Base-by-base conservation (phyloP, 345 rosid genomes). In the Kernera saxatilis region DNA sequence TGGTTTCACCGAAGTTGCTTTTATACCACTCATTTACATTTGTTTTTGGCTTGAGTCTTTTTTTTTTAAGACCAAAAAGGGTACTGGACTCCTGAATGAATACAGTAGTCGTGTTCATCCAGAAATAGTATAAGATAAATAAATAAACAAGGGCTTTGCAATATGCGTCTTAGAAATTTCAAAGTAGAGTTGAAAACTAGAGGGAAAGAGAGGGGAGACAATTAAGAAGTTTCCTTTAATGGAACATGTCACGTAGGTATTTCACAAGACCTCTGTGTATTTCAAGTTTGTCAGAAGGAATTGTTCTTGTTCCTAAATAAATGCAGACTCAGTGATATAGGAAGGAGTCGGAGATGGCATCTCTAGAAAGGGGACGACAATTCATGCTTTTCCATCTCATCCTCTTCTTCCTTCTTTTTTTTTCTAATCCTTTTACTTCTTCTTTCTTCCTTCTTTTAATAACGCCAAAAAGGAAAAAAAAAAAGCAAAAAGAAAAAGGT, bases 1-100 rank as follows among this genome's bases (percentile, higher is more conserved):
- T 11, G 58, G 45, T 25, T 58, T 74, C 78, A 15, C 4, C 26
- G 72, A 66, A 74, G 60, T 58, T 73, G 61, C 77, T 58, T 58
- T 58, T 58, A 8, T 40, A 8, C 13, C 32, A 72, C 25, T 64
- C 12, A 25, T 33, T 43, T 64, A 45, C 65, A 71, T 27, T 59
- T 48, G 15, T 54, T 26, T 70, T 39, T 25, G 37, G n/a, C 57
- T 58, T 26, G 22, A 5, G 15, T 2, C 21, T 9, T 32, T 12
- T 27, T 45, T 22, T 10, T 59, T 9, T 56, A 32, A 10, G 26
- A 57, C 66, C n/a, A 58, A 45, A 61, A 32, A 21, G 52, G 4
- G 15, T 44, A 39, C 35, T 11, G 27, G 35, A n/a, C n/a, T n/a
- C n/a, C 32, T 35, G 66, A 48, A 33, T 5, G 29, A 59, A 19